Evolutionary conservation across 2,329 filamentous ascomycete species (phyloP).

Genomic region (Aureobasidium subglaciale): DNA sequence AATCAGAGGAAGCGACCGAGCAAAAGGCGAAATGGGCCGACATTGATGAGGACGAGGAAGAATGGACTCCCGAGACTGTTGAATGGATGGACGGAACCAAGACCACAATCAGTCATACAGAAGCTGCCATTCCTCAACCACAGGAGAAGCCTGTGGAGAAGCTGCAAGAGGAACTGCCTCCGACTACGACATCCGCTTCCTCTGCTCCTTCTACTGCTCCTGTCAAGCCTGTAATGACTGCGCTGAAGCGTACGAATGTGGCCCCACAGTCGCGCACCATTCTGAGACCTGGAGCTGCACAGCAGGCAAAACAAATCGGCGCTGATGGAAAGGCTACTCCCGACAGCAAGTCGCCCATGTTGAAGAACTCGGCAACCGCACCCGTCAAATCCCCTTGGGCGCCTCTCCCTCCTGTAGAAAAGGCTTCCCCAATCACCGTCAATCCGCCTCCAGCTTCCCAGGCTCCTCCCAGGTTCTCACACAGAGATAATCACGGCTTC

Average conservation of each 20-base stretch:
- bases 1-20: constrained; percentile 56
- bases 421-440: constrained; percentile 60
- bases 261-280: constrained; percentile 39
- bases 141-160: constrained; percentile 16
- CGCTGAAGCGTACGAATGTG: constrained; percentile 29
- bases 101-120: constrained; percentile 40
- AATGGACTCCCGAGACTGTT: constrained; percentile 78
- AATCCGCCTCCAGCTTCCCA: constrained; percentile 43
- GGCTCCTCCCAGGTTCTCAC: constrained; percentile 16
- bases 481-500: constrained; percentile 22
- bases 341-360: constrained; percentile 61
- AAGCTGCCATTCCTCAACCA: constrained; percentile 13
- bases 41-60: constrained; percentile 81
- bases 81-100: constrained; percentile 87
- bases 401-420: constrained; percentile 74
- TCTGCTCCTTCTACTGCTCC: constrained; percentile 13
- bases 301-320: constrained; percentile 30
- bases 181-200: not conserved
- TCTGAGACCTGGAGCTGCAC: constrained; percentile 39
- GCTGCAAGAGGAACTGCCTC: constrained; percentile 18
- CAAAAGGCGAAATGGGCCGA: constrained; percentile 80
- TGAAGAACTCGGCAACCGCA: constrained; percentile 62
- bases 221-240: constrained; percentile 24
- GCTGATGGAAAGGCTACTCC: constrained; percentile 47
- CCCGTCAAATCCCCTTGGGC: constrained; percentile 92